A percentile compares a stretch with the other conserved stretches of the same genome.
Conservation (phyloP, 306 rosid genomes). For the Cyamopsis tetragonoloba region DNA sequence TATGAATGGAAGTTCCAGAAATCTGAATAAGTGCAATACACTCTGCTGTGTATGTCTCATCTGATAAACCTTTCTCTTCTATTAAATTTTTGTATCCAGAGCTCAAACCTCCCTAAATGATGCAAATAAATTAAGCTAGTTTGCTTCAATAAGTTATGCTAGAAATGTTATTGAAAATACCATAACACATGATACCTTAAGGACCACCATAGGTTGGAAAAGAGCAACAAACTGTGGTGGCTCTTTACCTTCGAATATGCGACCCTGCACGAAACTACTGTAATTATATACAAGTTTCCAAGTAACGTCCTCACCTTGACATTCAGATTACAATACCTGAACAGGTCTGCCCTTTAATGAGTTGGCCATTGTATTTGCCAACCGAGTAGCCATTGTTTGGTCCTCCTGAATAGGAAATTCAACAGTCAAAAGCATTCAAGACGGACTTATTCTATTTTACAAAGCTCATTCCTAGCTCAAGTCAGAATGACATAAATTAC, state of each 20-base stretch:
- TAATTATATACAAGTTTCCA: slow-evolving; percentile 24
- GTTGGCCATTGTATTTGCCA: slow-evolving; percentile 63
- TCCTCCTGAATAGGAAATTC: slow-evolving; percentile 62
- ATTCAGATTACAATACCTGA: slow-evolving; percentile 56
- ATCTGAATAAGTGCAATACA: slow-evolving; percentile 64
- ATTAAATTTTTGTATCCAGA: slow-evolving; percentile 59
- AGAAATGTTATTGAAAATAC: background rate
- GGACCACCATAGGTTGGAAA: slow-evolving; percentile 88
- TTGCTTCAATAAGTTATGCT: slow-evolving; percentile 2
- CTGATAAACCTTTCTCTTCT: slow-evolving; percentile 56
- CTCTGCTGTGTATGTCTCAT: slow-evolving; percentile 77
- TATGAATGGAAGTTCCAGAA: slow-evolving; percentile 69
- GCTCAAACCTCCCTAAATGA: slow-evolving; percentile 89
- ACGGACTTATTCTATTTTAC: background rate
- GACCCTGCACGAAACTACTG: slow-evolving; percentile 62
- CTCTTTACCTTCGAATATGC: slow-evolving; percentile 81
- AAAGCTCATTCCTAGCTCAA: slow-evolving; percentile 23
- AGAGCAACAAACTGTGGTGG: slow-evolving; percentile 85
- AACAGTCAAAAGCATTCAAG: slow-evolving; percentile 22
- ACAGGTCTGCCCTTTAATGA: slow-evolving; percentile 93
- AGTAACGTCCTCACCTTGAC: slow-evolving; percentile 28
- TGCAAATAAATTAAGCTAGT: slow-evolving; percentile 10
- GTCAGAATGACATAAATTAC: slow-evolving; percentile 43
- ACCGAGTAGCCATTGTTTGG: slow-evolving; percentile 59
- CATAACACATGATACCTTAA: slow-evolving; percentile 55